These are phyloP conservation scores for Haberlea rhodopensis DNA, from an alignment of 257 asterid species.

Conservation along the genomic window DNA sequence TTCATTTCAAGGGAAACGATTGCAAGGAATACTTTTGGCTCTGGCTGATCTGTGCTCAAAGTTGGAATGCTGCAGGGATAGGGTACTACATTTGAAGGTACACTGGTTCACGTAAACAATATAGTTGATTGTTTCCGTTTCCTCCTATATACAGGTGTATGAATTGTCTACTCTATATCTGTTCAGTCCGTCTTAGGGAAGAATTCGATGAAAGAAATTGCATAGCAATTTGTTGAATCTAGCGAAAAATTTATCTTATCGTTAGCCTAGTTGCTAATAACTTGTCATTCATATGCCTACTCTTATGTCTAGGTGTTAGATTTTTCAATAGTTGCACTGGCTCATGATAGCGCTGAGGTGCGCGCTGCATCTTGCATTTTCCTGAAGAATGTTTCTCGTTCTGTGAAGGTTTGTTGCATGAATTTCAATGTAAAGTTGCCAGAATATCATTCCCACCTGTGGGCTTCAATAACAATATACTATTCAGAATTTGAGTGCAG, in stretches of 20 bases:
- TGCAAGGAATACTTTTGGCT: slow-evolving; percentile 72
- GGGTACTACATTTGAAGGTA: slow-evolving; percentile 67
- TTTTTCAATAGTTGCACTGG: slow-evolving; percentile 53
- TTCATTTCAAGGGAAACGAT: slow-evolving; percentile 54
- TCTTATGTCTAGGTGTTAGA: slow-evolving; percentile 56
- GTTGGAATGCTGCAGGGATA: slow-evolving; percentile 83
- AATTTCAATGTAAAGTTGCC: slow-evolving; percentile 18
- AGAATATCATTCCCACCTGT: slow-evolving; percentile 13
- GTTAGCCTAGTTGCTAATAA: slow-evolving; percentile 3
- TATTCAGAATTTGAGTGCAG: slow-evolving; percentile 84
- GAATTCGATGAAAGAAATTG: background rate
- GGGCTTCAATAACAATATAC: slow-evolving; percentile 35
- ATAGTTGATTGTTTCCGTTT: slow-evolving; percentile 23
- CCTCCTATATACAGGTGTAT: slow-evolving; percentile 12
- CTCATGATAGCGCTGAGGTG: slow-evolving; percentile 67
- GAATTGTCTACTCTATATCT: slow-evolving; percentile 7
- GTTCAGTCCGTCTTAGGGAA: slow-evolving; percentile 18
- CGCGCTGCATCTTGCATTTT: slow-evolving; percentile 86
- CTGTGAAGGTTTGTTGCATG: slow-evolving; percentile 70
- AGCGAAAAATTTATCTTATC: slow-evolving; percentile 8
- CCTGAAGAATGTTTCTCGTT: slow-evolving; percentile 78
- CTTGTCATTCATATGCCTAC: slow-evolving; percentile 10
- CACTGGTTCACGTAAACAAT: slow-evolving; percentile 27
- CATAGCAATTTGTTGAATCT: slow-evolving; percentile 5
- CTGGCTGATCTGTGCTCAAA: slow-evolving; percentile 76